Evolutionary conservation across 352 stramenopile species (phyloP), one percentile per base, ranked within the genome.

Genomic region (Blastocystis sp.): DNA sequence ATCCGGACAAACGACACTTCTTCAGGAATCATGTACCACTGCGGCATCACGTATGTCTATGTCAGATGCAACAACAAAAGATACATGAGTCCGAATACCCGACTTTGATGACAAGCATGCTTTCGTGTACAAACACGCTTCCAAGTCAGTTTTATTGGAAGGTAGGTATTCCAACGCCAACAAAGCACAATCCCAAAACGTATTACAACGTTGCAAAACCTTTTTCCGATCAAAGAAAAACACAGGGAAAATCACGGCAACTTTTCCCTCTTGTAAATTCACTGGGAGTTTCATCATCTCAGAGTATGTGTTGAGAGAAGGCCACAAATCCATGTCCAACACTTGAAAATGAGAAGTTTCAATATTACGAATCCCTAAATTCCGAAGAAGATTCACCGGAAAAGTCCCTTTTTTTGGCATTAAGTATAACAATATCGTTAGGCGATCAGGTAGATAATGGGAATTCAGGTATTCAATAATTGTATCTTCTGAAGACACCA

Each of bases 311-410:
- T 64, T 45, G 0, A 50, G 13, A 13, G 73, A 66, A 29, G 77
- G 53, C 77, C 77, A 88, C 1, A 88, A 41, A 26, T 88, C 77
- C 77, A 88, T 88, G 41, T 88, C 77, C 15, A 79, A 41, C 23
- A 88, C 59, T 50, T 79, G 66, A 20, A 88, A 88, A 34, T 88
- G 77, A 2, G 77, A 59, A 39, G 53, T 69, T 13, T 18, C 45
- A 18, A 88, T 79, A 47, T 88, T 76, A 23, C 66, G 62, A 45
- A 88, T 88, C 1, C 15, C 77, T 0, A 79, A n/a, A 29, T 88
- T 88, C 29, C 77, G 62, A 11, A 88, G 62, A 43, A 76, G 68
- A 64, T 88, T 88, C 62, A 88, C 66, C 6, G 77, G 77, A 29
- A 88, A 88, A 15, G 53, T 37, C 0, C 47, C 73, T n/a, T 18